Conservation (phyloP, 176 grass and related monocot genomes). For the Lolium rigidum region DNA sequence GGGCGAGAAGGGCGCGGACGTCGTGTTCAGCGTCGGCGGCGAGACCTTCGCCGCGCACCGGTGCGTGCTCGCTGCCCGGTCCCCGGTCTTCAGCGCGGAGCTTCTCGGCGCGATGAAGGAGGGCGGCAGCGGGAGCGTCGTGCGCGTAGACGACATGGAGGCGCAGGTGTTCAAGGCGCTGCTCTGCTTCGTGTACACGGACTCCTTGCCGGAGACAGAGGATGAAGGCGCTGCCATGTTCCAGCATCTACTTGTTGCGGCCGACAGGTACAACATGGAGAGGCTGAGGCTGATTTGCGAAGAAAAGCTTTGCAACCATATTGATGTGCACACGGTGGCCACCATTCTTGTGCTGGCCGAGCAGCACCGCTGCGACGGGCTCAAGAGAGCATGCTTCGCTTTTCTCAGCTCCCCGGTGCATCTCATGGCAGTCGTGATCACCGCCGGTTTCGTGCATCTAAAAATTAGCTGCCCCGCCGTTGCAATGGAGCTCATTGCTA, state of each 20-base stretch:
- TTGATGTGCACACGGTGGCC: rapidly evolving
- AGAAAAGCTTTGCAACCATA: neutral
- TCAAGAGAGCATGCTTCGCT: no score
- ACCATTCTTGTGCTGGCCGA: neutral
- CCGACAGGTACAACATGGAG: neutral
- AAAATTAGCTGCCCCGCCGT: neutral
- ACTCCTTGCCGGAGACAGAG: neutral
- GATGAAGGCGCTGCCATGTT: neutral
- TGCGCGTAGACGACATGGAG: conserved; percentile 41
- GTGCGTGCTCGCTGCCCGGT: neutral
- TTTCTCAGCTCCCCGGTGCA: neutral
- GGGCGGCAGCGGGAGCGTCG: neutral
- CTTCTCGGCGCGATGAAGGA: conserved; percentile 46
- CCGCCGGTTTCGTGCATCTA: neutral
- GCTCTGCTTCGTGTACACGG: conserved; percentile 1
- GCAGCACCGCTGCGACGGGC: neutral
- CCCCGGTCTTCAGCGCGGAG: conserved; percentile 46
- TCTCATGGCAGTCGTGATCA: neutral
- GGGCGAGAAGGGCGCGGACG: neutral
- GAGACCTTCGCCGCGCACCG: neutral
- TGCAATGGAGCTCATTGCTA: neutral
- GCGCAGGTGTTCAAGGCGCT: conserved; percentile 40
- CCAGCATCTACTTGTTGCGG: neutral
- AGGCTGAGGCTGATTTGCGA: neutral
- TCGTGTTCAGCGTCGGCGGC: conserved; percentile 13